Evolutionary conservation across 208 protist species (phyloP).

Genomic region (Wallacemonas collosoma): DNA sequence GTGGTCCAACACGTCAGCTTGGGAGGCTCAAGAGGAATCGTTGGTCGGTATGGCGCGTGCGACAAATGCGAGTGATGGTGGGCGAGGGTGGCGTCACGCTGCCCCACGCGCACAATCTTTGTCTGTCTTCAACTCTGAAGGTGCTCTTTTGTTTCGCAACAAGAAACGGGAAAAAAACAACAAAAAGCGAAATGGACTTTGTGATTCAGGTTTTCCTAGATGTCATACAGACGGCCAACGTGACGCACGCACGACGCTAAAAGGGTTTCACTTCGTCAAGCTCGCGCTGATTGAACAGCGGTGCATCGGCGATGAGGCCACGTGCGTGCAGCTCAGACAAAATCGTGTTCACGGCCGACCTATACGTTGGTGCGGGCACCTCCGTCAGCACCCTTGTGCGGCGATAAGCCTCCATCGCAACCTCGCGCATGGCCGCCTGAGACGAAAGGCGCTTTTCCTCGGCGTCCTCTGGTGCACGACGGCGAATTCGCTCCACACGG

Average conservation of each 20-base stretch:
- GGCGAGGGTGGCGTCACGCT: no score
- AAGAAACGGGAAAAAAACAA: no score
- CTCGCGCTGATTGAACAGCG: conserved; percentile 44
- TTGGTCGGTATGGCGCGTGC: no score
- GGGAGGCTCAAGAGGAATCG: no score
- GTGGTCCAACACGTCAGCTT: no score
- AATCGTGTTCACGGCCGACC: conserved; percentile 57
- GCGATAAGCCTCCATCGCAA: conserved; percentile 56
- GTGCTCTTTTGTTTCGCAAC: no score
- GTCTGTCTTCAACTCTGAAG: no score
- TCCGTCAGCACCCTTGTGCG: conserved; percentile 41
- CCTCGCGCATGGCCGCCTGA: conserved; percentile 51
- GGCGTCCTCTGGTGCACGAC: conserved; percentile 51
- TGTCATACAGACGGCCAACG: no score
- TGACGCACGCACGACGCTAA: conserved; percentile 13
- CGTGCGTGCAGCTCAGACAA: conserved; percentile 27
- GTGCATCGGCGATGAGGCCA: conserved; percentile 30
- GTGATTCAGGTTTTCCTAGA: no score
- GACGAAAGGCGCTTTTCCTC: conserved; percentile 60
- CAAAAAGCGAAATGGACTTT: no score
- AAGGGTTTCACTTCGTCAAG: conserved; percentile 41
- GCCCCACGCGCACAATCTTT: no score
- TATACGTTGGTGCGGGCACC: conserved; percentile 47
- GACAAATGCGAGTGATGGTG: no score
- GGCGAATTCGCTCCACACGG: conserved; percentile 50